Percentiles rank a stretch among this genome's conserved stretches.
Conservation (phyloP, 2,329 filamentous ascomycete genomes). For the Ceratocystis eucalypticola region DNA sequence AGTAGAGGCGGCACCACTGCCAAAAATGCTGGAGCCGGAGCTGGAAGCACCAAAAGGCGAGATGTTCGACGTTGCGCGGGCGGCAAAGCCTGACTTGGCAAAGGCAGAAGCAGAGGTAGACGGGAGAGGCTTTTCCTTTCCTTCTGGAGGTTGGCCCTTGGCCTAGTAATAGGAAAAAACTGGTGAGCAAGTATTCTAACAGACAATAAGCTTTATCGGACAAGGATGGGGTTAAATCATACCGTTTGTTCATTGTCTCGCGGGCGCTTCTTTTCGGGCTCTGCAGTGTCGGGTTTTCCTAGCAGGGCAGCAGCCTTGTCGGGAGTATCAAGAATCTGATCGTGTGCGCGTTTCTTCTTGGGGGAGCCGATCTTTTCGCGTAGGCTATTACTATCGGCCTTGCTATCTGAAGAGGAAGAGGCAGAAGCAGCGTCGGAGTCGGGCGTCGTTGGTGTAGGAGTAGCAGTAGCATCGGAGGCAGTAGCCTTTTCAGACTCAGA, state of each 20-base stretch:
- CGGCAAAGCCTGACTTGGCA: constrained; percentile 53
- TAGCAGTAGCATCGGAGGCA: constrained; percentile 22
- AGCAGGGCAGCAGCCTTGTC: constrained; percentile 33
- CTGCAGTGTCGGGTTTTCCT: constrained; percentile 33
- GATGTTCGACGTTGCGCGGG: constrained; percentile 44
- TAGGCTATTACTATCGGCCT: constrained; percentile 27
- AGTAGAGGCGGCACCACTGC: constrained; percentile 22
- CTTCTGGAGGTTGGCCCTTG: constrained; percentile 20
- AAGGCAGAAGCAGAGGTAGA: constrained; percentile 48
- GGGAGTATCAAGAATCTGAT: constrained; percentile 39
- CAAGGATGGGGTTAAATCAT: constrained; percentile 14
- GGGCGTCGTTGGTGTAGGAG: constrained; percentile 26
- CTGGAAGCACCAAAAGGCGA: constrained; percentile 49
- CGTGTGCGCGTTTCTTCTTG: constrained; percentile 52
- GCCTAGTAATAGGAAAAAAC: not conserved
- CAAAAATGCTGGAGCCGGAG: constrained; percentile 24
- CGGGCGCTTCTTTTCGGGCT: constrained; percentile 52
- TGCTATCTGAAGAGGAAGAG: constrained; percentile 26
- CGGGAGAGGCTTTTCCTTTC: constrained; percentile 24
- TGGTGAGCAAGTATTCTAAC: not conserved
- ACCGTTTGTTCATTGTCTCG: constrained; percentile 37
- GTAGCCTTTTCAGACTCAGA: constrained; percentile 27
- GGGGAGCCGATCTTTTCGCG: constrained; percentile 44
- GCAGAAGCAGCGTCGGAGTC: constrained; percentile 27
- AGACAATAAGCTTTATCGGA: not conserved